Base-by-base conservation (phyloP, 2,329 filamentous ascomycete species). In the Neofusicoccum kwambonambiense region DNA sequence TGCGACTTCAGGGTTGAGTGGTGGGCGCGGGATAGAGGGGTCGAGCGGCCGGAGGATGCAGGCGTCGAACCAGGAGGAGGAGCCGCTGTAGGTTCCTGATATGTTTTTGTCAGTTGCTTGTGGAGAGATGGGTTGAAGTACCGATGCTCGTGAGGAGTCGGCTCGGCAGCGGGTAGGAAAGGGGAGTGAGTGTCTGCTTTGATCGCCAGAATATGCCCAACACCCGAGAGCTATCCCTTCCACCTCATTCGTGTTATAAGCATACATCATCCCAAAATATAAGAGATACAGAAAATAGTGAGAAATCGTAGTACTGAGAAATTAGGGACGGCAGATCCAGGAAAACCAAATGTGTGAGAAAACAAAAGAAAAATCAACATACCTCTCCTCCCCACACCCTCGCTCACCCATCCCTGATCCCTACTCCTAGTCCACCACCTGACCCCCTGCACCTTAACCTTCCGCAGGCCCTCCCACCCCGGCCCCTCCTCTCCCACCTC, bases 331-430 rank as follows among this genome's bases (percentile, higher is more conserved):
- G 27, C 27, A 31, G 27, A 31, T 31, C 27, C 27, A 31, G 27
- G 27, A 7, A 31, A 31, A 7, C 6, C 27, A 31, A 31, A 31
- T 7, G 27, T 11, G 37, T 11, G 37, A 39, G 11, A 15, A 15
- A 19, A 39, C 5, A 37, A n/a, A 47, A 8, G 9, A 17, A 54
- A 41, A 54, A 41, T 51, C 12, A 39, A 57, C 27, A 31, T 31
- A 31, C 39, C 62, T 47, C 31, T 54, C 34, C 19, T 37, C 17
- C 31, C 44, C 17, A 22, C 41, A 2, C 44, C 62, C 11, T 60
- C 50, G 7, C 67, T 71, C 3, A 73, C 73, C 74, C 74, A 76
- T 3, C 74, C 75, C 56, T 77, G 75, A 57, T 77, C 74, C 5
- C 52, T 60, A 50, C 71, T 73, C 13, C 19, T 57, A 11, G 75